phyloP scores from a whole-genome alignment of 441 rosid species.

The Theobroma grandiflorum region DNA sequence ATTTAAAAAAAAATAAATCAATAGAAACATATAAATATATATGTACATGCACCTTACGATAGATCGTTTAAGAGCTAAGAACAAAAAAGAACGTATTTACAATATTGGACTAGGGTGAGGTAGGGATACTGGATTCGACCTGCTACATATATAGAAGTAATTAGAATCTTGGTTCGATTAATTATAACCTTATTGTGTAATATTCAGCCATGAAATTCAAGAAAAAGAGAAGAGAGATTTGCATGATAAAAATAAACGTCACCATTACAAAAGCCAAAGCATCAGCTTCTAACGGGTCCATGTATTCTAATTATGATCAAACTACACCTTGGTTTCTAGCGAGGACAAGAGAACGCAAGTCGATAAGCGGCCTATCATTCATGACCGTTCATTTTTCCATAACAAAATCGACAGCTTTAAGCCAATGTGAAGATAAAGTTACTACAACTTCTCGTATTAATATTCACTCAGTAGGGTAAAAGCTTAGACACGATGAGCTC shows the following conservation, averaged over 20 bases:
- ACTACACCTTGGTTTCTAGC: constrained; percentile 16
- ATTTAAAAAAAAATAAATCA: no score
- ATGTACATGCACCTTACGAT: no score
- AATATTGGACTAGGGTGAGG: no score
- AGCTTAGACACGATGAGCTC: constrained; percentile 4
- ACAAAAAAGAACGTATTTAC: no score
- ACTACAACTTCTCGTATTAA: neutral
- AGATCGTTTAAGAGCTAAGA: no score
- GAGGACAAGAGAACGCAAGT: constrained; percentile 14
- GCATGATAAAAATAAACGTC: constrained; percentile 2
- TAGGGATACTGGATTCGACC: no score
- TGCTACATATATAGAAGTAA: no score
- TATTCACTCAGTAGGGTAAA: neutral
- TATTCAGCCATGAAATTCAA: neutral
- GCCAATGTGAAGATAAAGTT: neutral
- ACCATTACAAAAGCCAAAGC: neutral
- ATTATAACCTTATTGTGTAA: neutral
- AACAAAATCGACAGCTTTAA: neutral
- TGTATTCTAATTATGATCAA: neutral
- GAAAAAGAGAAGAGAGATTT: neutral
- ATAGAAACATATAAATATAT: no score
- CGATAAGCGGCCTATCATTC: neutral
- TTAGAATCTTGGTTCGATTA: neutral
- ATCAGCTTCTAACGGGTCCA: neutral
- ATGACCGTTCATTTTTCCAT: neutral